Evolutionary conservation across 768 basidiomycete genomes (phyloP).

Genomic region (Strobilomyces confusus): DNA sequence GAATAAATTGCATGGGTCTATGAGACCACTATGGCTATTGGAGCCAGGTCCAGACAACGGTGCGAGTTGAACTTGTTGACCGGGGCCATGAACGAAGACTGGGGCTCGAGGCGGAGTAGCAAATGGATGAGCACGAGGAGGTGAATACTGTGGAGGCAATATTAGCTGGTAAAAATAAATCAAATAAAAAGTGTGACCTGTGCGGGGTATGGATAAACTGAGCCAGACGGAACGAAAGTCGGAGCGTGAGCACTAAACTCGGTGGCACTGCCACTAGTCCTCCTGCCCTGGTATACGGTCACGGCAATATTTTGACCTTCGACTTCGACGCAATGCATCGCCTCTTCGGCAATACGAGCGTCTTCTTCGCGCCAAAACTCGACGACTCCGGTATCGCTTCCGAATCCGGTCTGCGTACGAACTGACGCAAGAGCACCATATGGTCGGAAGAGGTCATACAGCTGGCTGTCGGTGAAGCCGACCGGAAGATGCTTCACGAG

Average conservation of each 20-base stretch:
- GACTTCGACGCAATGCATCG: constrained; percentile 79
- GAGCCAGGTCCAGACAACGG: constrained; percentile 73
- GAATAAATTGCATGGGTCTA: constrained; percentile 88
- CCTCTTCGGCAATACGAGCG: constrained; percentile 71
- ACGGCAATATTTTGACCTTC: constrained; percentile 84
- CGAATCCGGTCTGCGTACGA: constrained; percentile 70
- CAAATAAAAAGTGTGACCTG: constrained; percentile 39
- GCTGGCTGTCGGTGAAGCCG: constrained; percentile 60
- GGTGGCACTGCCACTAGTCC: constrained; percentile 48
- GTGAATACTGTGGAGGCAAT: constrained; percentile 51
- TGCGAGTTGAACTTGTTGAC: constrained; percentile 85
- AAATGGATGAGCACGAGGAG: constrained; percentile 56
- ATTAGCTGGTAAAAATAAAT: constrained; percentile 1
- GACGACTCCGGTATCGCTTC: constrained; percentile 71
- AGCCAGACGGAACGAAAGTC: constrained; percentile 68
- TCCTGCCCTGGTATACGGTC: constrained; percentile 67
- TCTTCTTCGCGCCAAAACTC: constrained; percentile 90
- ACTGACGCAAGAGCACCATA: constrained; percentile 81
- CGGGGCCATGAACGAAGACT: constrained; percentile 78
- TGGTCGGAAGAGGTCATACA: constrained; percentile 83
- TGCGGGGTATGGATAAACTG: constrained; percentile 61
- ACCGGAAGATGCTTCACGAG: constrained; percentile 81
- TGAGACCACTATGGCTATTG: constrained; percentile 78
- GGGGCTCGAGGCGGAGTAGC: constrained; percentile 35
- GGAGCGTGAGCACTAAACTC: constrained; percentile 76